Evolutionary conservation across 768 basidiomycete genomes (phyloP).

Genomic region (Pisolithus tinctorius): DNA sequence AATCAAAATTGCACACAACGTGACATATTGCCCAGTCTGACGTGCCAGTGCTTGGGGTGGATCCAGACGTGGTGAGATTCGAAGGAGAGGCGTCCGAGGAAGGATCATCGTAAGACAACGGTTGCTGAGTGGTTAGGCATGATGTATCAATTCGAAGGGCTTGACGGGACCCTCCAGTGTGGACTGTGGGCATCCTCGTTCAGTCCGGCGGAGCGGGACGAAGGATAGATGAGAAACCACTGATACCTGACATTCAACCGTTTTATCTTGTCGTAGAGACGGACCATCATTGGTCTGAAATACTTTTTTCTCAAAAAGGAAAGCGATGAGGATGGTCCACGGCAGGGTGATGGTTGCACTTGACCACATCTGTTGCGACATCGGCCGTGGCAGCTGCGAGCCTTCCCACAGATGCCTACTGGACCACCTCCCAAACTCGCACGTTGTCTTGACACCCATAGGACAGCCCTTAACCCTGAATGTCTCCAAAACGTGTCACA

Average conservation of each 20-base stretch:
- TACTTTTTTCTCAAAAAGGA: slow-evolving; percentile 1
- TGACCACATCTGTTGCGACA: neutral
- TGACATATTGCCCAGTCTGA: slow-evolving; percentile 27
- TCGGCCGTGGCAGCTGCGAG: slow-evolving; percentile 2
- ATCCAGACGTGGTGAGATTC: slow-evolving; percentile 7
- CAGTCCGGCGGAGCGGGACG: neutral
- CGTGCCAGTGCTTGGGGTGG: slow-evolving; percentile 26
- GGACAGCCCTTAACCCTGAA: neutral
- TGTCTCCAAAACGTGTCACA: neutral
- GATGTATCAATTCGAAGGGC: too few species aligned
- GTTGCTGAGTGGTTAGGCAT: too few species aligned
- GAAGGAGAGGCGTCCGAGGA: neutral
- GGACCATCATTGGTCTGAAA: neutral
- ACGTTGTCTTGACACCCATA: neutral
- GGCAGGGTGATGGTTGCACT: too few species aligned
- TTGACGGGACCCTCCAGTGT: neutral
- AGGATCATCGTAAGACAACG: too few species aligned
- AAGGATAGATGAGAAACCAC: neutral
- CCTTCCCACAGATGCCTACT: slow-evolving; percentile 3
- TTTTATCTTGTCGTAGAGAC: neutral
- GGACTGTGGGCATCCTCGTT: neutral
- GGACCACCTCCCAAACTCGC: neutral
- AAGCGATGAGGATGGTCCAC: neutral
- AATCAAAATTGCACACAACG: slow-evolving; percentile 64
- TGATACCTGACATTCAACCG: neutral